Evolutionary conservation across 371 early-diverging fungal genomes (phyloP).

Genomic region (Rhizomucor pusillus): DNA sequence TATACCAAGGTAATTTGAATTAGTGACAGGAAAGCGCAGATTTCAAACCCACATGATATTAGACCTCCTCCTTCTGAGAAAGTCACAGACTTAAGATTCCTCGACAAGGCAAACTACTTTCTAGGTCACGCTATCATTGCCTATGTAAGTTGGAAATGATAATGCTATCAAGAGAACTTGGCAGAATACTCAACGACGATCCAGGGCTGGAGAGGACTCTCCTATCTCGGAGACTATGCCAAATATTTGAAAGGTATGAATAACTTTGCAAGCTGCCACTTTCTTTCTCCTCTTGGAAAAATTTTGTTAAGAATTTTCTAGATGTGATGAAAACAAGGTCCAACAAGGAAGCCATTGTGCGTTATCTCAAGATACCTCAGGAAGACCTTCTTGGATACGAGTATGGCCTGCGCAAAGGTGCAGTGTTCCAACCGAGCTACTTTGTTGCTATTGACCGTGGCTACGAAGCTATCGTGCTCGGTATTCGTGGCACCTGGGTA

Average conservation of each 20-base stretch:
- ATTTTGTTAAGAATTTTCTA: slow-evolving; percentile 16
- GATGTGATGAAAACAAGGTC: slow-evolving; percentile 69
- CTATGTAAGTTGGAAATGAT: slow-evolving; percentile 29
- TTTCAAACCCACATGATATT: neutral
- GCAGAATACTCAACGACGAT: neutral
- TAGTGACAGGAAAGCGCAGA: too few relatives aligned
- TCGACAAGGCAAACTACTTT: slow-evolving; percentile 47
- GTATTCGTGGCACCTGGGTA: slow-evolving; percentile 82
- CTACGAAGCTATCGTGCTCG: slow-evolving; percentile 65
- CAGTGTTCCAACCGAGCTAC: slow-evolving; percentile 77
- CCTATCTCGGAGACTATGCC: slow-evolving; percentile 38
- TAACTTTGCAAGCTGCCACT: neutral
- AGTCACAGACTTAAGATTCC: slow-evolving; percentile 34
- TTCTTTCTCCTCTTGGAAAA: neutral
- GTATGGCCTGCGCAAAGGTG: slow-evolving; percentile 57
- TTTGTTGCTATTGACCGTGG: slow-evolving; percentile 69
- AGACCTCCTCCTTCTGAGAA: slow-evolving; percentile 43
- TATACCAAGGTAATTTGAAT: slow-evolving; percentile 43
- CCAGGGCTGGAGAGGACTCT: slow-evolving; percentile 42
- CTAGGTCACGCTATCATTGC: slow-evolving; percentile 49
- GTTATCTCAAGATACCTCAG: slow-evolving; percentile 61
- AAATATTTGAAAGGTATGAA: slow-evolving; percentile 30
- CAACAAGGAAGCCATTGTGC: slow-evolving; percentile 64
- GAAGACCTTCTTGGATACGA: slow-evolving; percentile 78
- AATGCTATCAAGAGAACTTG: neutral